These are phyloP conservation scores for Tolypocladium ophioglossoides DNA, from an alignment of 2,329 filamentous ascomycete genomes.

Conservation along the genomic window DNA sequence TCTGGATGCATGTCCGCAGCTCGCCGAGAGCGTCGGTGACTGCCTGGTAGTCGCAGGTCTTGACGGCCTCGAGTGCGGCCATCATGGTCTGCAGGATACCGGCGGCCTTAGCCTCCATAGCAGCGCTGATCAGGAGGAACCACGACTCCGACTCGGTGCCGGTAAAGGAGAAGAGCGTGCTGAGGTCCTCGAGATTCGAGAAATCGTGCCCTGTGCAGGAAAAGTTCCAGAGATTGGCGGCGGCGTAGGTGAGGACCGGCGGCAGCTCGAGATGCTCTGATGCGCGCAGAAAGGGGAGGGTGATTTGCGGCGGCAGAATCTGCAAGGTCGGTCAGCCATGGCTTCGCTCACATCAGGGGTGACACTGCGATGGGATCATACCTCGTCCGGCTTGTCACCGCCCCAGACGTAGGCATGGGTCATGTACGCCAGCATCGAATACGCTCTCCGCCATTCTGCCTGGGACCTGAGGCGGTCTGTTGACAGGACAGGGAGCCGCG, in stretches of 20 bases:
- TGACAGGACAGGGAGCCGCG: conserved; percentile 58
- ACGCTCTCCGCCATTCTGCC: conserved; percentile 72
- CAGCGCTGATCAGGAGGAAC: conserved; percentile 86
- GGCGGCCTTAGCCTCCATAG: conserved; percentile 76
- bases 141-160: conserved; percentile 85
- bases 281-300: conserved; percentile 63
- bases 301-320: conserved; percentile 63
- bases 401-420: conserved; percentile 88
- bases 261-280: conserved; percentile 70
- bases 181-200: conserved; percentile 57
- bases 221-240: conserved; percentile 85
- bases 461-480: conserved; percentile 52
- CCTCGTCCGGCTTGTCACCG: conserved; percentile 62
- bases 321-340: conserved; percentile 14
- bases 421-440: conserved; percentile 67
- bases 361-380: conserved; percentile 21
- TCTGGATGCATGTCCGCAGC: conserved; percentile 57
- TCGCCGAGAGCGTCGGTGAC: conserved; percentile 54
- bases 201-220: conserved; percentile 43
- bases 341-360: not conserved
- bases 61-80: conserved; percentile 60
- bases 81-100: conserved; percentile 69
- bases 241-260: conserved; percentile 84
- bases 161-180: conserved; percentile 72
- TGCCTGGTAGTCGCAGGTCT: conserved; percentile 44